These are phyloP conservation scores for Apophysomyces elegans DNA, from an alignment of 371 early-diverging fungal genomes.

Conservation along the genomic window DNA sequence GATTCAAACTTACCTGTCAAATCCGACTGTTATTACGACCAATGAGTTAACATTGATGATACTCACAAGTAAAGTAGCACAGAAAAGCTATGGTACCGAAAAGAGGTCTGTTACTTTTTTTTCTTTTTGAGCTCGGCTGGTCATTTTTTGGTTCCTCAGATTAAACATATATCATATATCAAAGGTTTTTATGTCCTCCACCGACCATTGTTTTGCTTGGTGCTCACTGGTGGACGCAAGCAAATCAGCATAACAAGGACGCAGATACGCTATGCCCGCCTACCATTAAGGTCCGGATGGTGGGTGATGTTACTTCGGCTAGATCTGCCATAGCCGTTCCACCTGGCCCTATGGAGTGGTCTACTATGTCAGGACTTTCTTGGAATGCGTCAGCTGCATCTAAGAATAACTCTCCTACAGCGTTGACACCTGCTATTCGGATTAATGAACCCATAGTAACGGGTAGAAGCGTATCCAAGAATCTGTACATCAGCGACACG, in stretches of 20 bases:
- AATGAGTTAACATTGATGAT: slow-evolving; percentile 67
- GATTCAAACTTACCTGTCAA: slow-evolving; percentile 16
- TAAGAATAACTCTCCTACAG: neutral
- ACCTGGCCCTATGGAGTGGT: slow-evolving; percentile 47
- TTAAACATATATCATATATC: neutral
- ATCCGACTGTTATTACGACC: slow-evolving; percentile 34
- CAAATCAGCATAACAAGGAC: neutral
- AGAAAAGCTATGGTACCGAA: slow-evolving; percentile 84
- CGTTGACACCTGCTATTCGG: slow-evolving; percentile 4
- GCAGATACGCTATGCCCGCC: slow-evolving; percentile 26
- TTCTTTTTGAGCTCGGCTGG: slow-evolving; percentile 2
- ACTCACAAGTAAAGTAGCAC: slow-evolving; percentile 75
- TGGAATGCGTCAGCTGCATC: slow-evolving; percentile 12
- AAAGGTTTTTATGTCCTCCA: slow-evolving; percentile 77
- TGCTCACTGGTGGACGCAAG: slow-evolving; percentile 62
- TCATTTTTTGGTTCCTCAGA: neutral
- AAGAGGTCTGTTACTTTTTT: slow-evolving; percentile 49
- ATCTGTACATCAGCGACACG: slow-evolving; percentile 74
- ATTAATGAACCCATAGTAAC: slow-evolving; percentile 31
- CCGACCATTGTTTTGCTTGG: slow-evolving; percentile 79
- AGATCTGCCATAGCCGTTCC: slow-evolving; percentile 20
- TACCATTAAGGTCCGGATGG: slow-evolving; percentile 33
- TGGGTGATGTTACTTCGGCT: slow-evolving; percentile 35
- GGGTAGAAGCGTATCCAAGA: slow-evolving; percentile 74
- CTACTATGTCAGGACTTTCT: slow-evolving; percentile 32